These are phyloP conservation scores for Jatropha curcas DNA, from an alignment of 345 rosid genomes.

Conservation along the genomic window DNA sequence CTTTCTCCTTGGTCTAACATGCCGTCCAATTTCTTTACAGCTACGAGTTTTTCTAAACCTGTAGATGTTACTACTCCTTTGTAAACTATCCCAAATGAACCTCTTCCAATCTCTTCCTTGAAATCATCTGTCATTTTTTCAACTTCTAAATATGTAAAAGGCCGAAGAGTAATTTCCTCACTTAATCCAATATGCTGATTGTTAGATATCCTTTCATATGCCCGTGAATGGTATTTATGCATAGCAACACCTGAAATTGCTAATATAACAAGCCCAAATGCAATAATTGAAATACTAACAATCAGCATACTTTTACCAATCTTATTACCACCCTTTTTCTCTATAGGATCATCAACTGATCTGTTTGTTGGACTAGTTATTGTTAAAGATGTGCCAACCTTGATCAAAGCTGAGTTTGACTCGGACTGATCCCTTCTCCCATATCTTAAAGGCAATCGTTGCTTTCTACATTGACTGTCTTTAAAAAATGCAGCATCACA, in stretches of 20 bases:
- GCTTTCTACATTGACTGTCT: conserved; percentile 14
- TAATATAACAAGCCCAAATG: neutral
- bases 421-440: neutral
- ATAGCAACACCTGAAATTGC: conserved; percentile 9
- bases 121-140: conserved; percentile 26
- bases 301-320: neutral
- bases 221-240: conserved; percentile 1
- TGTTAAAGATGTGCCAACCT: conserved; percentile 13
- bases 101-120: conserved; percentile 32
- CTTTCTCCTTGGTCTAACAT: conserved; percentile 5
- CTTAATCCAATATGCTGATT: neutral
- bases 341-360: neutral
- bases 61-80: conserved; percentile 19
- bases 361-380: neutral
- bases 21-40: conserved; percentile 30
- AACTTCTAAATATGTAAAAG: conserved; percentile 25
- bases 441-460: conserved; percentile 26
- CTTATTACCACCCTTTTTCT: neutral
- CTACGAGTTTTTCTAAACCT: conserved; percentile 7
- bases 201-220: conserved; percentile 1
- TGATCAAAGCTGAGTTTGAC: conserved; percentile 18
- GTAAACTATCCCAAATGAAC: conserved; percentile 35
- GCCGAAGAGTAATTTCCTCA: conserved; percentile 13
- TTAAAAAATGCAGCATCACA: conserved; percentile 10
- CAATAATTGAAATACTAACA: conserved; percentile 1